Evolutionary conservation across 2,329 filamentous ascomycete species (phyloP).

Genomic region (Aspergillus latus): DNA sequence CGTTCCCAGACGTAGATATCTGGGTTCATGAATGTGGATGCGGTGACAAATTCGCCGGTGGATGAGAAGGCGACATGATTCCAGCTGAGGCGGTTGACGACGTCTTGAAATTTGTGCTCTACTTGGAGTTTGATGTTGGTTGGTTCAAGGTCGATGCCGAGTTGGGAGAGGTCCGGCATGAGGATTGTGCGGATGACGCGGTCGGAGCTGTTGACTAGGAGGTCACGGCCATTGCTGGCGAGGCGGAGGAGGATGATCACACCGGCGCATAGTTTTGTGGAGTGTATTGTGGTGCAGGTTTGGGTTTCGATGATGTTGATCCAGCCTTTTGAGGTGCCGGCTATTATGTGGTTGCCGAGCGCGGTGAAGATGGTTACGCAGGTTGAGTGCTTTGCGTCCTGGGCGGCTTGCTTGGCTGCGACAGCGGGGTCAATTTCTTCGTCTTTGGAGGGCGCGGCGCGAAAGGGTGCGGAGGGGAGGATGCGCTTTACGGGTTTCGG

Average conservation of each 20-base stretch:
- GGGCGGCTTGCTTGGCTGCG: slow-evolving; percentile 81
- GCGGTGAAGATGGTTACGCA: slow-evolving; percentile 88
- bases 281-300: slow-evolving; percentile 81
- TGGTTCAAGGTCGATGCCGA: slow-evolving; percentile 65
- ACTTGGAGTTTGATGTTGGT: slow-evolving; percentile 86
- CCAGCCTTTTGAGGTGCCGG: slow-evolving; percentile 93
- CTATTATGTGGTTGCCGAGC: slow-evolving; percentile 81
- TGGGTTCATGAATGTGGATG: slow-evolving; percentile 96
- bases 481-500: slow-evolving; percentile 70
- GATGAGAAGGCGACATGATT: slow-evolving; percentile 96
- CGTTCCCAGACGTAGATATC: slow-evolving; percentile 99
- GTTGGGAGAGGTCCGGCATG: slow-evolving; percentile 69
- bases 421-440: slow-evolving; percentile 60
- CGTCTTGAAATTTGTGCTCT: slow-evolving; percentile 97
- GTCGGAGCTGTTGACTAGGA: slow-evolving; percentile 91
- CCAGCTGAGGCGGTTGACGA: slow-evolving; percentile 93
- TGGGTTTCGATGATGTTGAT: slow-evolving; percentile 89
- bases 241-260: slow-evolving; percentile 86
- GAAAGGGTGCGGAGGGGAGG: slow-evolving; percentile 78
- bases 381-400: slow-evolving; percentile 92
- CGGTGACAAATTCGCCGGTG: slow-evolving; percentile 91
- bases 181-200: slow-evolving; percentile 91
- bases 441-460: slow-evolving; percentile 63
- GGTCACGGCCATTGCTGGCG: slow-evolving; percentile 77
- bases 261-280: slow-evolving; percentile 80